A percentile compares a stretch with the other conserved stretches of the same genome.
Conservation (phyloP, 2,329 filamentous ascomycete genomes). For the Penicillium crustosum region DNA sequence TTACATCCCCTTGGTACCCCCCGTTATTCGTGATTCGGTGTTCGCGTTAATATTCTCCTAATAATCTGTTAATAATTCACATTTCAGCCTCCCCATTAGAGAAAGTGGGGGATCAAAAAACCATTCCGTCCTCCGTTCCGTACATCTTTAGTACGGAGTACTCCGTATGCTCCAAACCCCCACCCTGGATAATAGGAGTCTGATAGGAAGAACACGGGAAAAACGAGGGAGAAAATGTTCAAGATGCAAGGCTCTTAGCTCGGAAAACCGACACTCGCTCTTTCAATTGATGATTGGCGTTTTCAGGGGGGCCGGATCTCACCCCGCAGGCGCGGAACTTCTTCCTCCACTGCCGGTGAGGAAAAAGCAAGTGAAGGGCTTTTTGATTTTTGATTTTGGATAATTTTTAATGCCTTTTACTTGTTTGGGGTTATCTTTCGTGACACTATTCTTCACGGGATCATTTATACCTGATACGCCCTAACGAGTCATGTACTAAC, state of each 20-base stretch:
- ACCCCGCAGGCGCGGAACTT: slow-evolving; percentile 32
- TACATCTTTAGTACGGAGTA: not conserved
- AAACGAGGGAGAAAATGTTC: slow-evolving; percentile 17
- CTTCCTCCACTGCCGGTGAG: slow-evolving; percentile 30
- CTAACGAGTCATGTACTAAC: not conserved
- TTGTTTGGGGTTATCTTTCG: not conserved
- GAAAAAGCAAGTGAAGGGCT: slow-evolving; percentile 2
- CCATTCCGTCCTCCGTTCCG: too few species aligned
- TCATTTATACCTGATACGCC: not conserved
- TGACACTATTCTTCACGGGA: not conserved
- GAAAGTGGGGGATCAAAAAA: not conserved
- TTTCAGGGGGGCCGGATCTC: slow-evolving; percentile 13
- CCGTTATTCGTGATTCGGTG: not conserved
- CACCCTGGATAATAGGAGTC: not conserved
- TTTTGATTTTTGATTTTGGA: not conserved
- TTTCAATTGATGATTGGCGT: slow-evolving; percentile 28
- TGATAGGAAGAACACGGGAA: slow-evolving; percentile 24
- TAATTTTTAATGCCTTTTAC: not conserved
- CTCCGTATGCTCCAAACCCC: not conserved
- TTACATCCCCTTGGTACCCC: not conserved
- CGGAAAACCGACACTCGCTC: slow-evolving; percentile 24
- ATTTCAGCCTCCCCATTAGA: not conserved
- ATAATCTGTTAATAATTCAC: not conserved
- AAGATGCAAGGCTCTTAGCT: slow-evolving; percentile 33
- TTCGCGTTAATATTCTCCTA: not conserved